Evolutionary conservation across 2,329 filamentous ascomycete species (phyloP).

Genomic region (Verticillium albo-atrum): DNA sequence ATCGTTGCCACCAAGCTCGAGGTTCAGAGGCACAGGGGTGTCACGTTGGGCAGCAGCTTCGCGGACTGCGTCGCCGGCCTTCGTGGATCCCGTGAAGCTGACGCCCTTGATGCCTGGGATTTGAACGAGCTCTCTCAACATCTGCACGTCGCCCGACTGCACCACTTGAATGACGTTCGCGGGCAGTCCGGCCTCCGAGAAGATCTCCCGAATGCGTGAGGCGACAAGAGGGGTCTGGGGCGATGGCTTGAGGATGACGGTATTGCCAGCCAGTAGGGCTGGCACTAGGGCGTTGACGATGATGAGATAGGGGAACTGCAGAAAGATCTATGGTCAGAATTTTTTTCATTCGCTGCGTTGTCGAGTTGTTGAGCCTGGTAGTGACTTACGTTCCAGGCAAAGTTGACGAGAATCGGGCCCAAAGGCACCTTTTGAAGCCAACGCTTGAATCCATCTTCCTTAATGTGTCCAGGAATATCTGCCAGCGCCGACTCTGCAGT

Average conservation of each 20-base stretch:
- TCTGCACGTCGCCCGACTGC: constrained; percentile 57
- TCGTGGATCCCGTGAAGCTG: constrained; percentile 68
- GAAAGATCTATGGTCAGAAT: not conserved
- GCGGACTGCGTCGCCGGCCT: constrained; percentile 61
- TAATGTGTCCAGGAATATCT: constrained; percentile 54
- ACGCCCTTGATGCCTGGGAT: constrained; percentile 59
- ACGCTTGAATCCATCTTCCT: constrained; percentile 62
- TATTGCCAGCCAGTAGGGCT: constrained; percentile 48
- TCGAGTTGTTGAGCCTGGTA: not conserved
- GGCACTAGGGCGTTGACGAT: constrained; percentile 69
- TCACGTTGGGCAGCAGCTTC: constrained; percentile 60
- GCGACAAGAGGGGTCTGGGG: constrained; percentile 62
- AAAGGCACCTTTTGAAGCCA: constrained; percentile 63
- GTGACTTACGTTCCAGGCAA: constrained; percentile 65
- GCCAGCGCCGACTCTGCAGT: constrained; percentile 56
- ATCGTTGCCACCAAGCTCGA: constrained; percentile 69
- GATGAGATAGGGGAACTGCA: constrained; percentile 65
- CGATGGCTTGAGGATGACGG: constrained; percentile 66
- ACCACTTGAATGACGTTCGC: constrained; percentile 64
- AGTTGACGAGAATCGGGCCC: constrained; percentile 62
- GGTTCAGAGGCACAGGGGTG: constrained; percentile 49
- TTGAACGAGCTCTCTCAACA: constrained; percentile 57
- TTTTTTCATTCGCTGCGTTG: no score
- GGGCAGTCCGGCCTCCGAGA: constrained; percentile 60
- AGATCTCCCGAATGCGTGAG: constrained; percentile 59